These are phyloP conservation scores for Quercus tomentella DNA, from an alignment of 331 rosid species.

Conservation along the genomic window DNA sequence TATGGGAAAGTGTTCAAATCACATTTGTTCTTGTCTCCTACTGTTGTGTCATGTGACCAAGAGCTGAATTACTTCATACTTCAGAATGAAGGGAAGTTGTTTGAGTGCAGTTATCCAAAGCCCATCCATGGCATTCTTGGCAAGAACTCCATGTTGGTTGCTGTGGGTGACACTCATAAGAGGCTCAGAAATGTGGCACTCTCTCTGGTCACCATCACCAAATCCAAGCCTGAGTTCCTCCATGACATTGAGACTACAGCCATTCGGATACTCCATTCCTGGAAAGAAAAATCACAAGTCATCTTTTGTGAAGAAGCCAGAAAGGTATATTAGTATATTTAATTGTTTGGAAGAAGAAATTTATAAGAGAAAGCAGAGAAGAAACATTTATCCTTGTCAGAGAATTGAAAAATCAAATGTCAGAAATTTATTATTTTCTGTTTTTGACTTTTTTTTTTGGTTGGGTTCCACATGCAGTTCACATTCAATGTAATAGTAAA, in stretches of 20 bases:
- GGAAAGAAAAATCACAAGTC: constrained; percentile 28
- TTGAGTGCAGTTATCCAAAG: constrained; percentile 33
- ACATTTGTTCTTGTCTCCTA: constrained; percentile 32
- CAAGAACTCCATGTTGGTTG: constrained; percentile 25
- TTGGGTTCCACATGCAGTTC: constrained; percentile 17
- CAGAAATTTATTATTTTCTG: background rate
- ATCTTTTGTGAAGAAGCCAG: constrained; percentile 34
- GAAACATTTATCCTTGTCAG: background rate
- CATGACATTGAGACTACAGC: constrained; percentile 19
- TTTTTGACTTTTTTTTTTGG: background rate
- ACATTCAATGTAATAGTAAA: constrained; percentile 35
- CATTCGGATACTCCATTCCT: constrained; percentile 16
- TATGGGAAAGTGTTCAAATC: constrained; percentile 39
- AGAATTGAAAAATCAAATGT: background rate
- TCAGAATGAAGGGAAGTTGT: constrained; percentile 36
- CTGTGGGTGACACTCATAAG: constrained; percentile 31
- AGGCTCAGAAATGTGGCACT: constrained; percentile 36
- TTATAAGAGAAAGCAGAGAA: background rate
- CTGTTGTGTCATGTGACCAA: constrained; percentile 31
- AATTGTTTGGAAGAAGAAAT: background rate
- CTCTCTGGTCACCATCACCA: constrained; percentile 26
- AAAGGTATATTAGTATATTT: constrained; percentile 11
- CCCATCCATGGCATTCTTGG: constrained; percentile 40
- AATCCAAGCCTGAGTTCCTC: constrained; percentile 30
- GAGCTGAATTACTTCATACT: constrained; percentile 35